Evolutionary conservation across 106 monocot species (phyloP), one percentile per base, ranked within the genome.

Genomic region (Dioscorea dumetorum): DNA sequence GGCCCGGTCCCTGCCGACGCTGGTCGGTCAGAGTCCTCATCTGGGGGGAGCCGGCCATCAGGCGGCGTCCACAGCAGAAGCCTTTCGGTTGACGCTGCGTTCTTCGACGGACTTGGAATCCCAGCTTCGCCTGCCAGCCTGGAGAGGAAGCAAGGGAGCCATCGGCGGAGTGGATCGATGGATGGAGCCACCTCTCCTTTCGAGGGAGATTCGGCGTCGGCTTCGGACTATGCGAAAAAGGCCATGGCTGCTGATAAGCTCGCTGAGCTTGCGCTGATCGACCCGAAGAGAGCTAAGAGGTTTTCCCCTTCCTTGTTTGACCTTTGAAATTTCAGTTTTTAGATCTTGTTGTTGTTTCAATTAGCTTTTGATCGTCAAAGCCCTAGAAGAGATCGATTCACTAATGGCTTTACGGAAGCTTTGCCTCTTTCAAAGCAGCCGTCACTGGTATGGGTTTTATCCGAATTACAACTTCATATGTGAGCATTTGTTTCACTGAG

Each of bases 271-370:
- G 67, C 91, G 12, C 68, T 88, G 56, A 64, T 91, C 16, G 95
- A 97, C 74, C 95, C 95, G 28, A 97, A 97, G 78, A 78, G 88
- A 63, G 95, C 95, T 19, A 97, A 87, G 80, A 97, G 91, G 95
- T 73, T 18, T 21, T 41, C 41, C 41, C 10, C n/a, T 6, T 41
- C 41, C 41, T 41, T 41, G 41, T 41, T 41, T 41, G 41, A 41
- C 41, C 41, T 10, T 41, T 41, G 10, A 41, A 10, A 41, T 8
- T 41, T 2, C 41, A 41, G 41, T 41, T 6, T 41, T 10, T 41
- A 41, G 41, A 41, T 41, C 41, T 41, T 41, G 41, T 41, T 41
- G 41, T 41, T 41, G 41, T 8, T 41, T 41, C 59, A 9, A 59
- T 59, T 22, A 59, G 22, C n/a, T 41, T 41, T 41, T 3, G 41